These are phyloP conservation scores for Bipolaris cookei DNA, from an alignment of 2,329 filamentous ascomycete genomes.

Conservation along the genomic window DNA sequence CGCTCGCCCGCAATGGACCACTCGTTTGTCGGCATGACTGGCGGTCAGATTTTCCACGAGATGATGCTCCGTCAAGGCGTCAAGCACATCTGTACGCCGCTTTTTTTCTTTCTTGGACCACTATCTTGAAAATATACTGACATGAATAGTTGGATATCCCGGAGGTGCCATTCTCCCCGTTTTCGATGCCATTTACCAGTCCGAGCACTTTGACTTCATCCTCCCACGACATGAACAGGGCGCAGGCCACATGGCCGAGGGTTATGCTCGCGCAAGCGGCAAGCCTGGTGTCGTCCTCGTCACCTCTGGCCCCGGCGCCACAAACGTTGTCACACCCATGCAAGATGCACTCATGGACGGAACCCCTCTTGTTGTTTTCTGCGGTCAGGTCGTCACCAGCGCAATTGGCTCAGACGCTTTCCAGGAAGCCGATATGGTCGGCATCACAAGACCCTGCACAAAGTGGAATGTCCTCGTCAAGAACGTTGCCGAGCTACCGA, in stretches of 20 bases:
- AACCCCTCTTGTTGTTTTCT: constrained; percentile 94
- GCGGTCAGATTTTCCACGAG: constrained; percentile 97
- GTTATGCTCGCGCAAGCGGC: constrained; percentile 91
- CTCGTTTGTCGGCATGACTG: constrained; percentile 87
- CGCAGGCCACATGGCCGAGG: constrained; percentile 97
- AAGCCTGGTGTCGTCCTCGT: constrained; percentile 96
- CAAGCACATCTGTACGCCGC: constrained; percentile 83
- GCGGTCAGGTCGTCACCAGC: constrained; percentile 86
- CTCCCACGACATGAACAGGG: constrained; percentile 96
- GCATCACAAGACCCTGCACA: constrained; percentile 92
- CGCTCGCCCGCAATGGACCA: constrained; percentile 59
- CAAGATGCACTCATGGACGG: constrained; percentile 95
- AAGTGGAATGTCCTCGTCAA: constrained; percentile 99
- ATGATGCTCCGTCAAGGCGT: constrained; percentile 96
- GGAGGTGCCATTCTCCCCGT: constrained; percentile 96
- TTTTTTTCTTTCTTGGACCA: not conserved
- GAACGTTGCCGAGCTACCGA: constrained; percentile 88
- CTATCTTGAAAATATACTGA: constrained; percentile 15
- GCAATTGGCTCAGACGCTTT: constrained; percentile 96
- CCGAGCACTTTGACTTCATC: constrained; percentile 93
- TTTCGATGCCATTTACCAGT: constrained; percentile 99
- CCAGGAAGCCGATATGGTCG: constrained; percentile 93
- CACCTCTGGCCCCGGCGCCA: constrained; percentile 94
- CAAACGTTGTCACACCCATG: constrained; percentile 95
- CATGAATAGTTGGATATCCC: constrained; percentile 69